Base-by-base conservation (phyloP, 495 filamentous ascomycete species). In the Penicillium lagena region DNA sequence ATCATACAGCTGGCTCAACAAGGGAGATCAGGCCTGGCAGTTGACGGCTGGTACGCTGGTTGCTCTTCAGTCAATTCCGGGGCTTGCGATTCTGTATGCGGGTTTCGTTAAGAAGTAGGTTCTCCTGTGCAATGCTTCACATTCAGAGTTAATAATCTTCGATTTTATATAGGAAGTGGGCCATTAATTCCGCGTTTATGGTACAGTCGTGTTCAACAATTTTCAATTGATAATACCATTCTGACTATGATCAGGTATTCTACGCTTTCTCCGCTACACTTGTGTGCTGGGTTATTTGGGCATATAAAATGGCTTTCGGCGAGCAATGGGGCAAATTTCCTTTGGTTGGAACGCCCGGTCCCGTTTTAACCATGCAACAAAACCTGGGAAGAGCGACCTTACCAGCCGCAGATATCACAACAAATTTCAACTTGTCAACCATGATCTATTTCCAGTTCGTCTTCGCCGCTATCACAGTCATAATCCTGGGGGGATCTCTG, bases 391-490 rank as follows among this genome's bases (percentile, higher is more conserved):
- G 76, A 49, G 63, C 71, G 8, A 40, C 40, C 7, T 56, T 80
- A 7, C 73, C 75, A 1, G 59, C 72, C 9, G 67, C 73, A 2
- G 60, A 45, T 31, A 33, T 71, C 40, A 47, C 52, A 7, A 60
- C 64, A 29, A 62, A 65, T 43, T 80, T 66, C 49, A 72, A 73
- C 12, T 45, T 68, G 49, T 66, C 71, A 2, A 77, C 72, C n/a
- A 78, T 80, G 76, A 60, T 78, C 0, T 80, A 80, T 55, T 80
- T 80, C 56, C 76, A 80, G 43, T 80, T 80, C 47, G 76, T 77
- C 28, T 80, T 80, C 57, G 76, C 76, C 0, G 76, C 76, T 32
- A 80, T 80, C 52, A 80, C 76, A 0, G 62, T 76, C 7, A 58
- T 78, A 40, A 73, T 80, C 38, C 57, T 72, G 40, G 76, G 72